Base-by-base conservation (phyloP, 78 protist genomes). In the Cavenderia fasciculata region DNA sequence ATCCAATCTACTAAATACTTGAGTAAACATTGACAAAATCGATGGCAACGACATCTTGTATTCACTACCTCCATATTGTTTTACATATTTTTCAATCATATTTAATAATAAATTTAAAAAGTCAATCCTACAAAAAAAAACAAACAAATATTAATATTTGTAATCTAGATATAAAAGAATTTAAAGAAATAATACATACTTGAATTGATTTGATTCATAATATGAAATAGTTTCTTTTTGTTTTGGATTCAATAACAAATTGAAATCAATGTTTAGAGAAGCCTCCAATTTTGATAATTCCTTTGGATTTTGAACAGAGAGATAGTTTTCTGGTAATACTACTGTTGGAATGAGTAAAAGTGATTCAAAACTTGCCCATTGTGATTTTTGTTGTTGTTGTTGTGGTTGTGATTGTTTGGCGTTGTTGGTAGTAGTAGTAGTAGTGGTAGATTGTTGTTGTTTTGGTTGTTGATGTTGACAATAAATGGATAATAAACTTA, bases 351-450 rank as follows among this genome's bases (percentile, higher is more conserved):
- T 33, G n/a, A 82, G 41, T 44, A 65, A 56, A 57, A 47, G 29
- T 27, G 41, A 33, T 16, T 59, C n/a, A 36, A 82, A 47, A 41
- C 79, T 44, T 33, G 90, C 78, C 90, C 90, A 82, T 65, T 79
- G 88, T 2, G 18, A 2, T 34, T 49, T 4, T 29, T 52, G 21
- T 27, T 52, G 11, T 7, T 72, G 12, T 38, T 52, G 1, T 16
- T 57, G 4, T 77, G 36, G 1, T 46, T 34, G n/a, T 52, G 65
- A 12, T 78, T 29, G 44, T 16, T 40, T 66, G 4, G 4, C 31
- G 16, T 57, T 57, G 40, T 57, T 57, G n/a, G 63, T 8, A 21
- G 36, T 33, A 44, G 3, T 34, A 18, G 27, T 72, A 4, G 2
- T 75, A 10, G 23, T 61, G 0, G 34, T 21, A 1, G 56, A 14